A percentile compares a stretch with the other conserved stretches of the same genome.
Evolutionary conservation across 768 basidiomycete genomes (phyloP).

Genomic region (Agaricus blazei): DNA sequence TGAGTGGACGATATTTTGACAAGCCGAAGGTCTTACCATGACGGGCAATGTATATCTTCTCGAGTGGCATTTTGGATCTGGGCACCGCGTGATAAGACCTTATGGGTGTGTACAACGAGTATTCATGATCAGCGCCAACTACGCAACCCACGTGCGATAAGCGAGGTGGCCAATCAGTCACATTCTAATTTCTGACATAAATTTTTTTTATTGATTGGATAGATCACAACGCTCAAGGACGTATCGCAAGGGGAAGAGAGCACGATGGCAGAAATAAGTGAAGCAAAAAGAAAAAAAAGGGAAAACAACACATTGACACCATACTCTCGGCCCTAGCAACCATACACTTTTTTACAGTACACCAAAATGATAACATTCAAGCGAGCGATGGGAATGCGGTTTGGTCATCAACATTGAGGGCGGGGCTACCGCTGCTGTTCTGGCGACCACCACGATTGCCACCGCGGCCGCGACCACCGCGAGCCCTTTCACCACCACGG

Average conservation of each 20-base stretch:
- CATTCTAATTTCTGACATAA: background rate
- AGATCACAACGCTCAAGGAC: constrained; percentile 14
- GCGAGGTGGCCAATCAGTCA: background rate
- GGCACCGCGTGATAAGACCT: background rate
- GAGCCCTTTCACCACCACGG: constrained; percentile 41
- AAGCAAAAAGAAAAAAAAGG: background rate
- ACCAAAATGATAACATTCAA: constrained; percentile 19
- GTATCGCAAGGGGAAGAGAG: constrained; percentile 10
- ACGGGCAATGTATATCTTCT: constrained; percentile 64
- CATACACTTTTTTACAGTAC: constrained; percentile 2
- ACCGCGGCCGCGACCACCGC: constrained; percentile 39
- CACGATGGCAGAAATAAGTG: background rate
- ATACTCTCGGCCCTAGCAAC: background rate
- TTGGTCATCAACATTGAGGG: constrained; percentile 76
- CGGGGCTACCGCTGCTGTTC: constrained; percentile 29
- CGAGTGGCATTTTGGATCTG: constrained; percentile 32
- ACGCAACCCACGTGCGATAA: constrained; percentile 6
- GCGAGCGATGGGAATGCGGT: constrained; percentile 87
- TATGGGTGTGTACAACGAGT: background rate
- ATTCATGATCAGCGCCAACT: background rate
- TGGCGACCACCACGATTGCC: constrained; percentile 42
- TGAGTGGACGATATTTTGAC: background rate
- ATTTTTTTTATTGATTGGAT: background rate
- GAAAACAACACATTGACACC: constrained; percentile 3
- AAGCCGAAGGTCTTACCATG: constrained; percentile 41